Conservation (phyloP, 108 stramenopile species). For the Pseudonitzschia delicatissima region DNA sequence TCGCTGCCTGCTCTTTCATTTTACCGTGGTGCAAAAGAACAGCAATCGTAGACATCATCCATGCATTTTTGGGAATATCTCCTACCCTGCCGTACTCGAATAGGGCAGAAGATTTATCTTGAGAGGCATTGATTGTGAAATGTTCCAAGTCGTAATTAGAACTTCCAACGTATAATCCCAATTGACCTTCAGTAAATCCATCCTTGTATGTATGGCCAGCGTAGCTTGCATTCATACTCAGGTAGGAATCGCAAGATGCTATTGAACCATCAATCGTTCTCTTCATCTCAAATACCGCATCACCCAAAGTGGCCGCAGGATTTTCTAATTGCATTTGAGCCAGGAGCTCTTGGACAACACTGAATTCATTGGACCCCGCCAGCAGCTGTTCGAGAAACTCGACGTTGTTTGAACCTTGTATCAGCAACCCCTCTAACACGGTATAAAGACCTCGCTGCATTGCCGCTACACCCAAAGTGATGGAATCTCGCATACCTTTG, state of each 20-base stretch:
- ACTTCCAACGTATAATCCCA: background rate
- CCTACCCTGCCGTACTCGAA: background rate
- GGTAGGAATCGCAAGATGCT: background rate
- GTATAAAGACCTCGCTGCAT: background rate
- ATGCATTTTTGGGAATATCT: background rate
- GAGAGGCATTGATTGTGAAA: background rate
- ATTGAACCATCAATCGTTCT: background rate
- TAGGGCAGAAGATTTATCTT: background rate
- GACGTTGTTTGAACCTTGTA: background rate
- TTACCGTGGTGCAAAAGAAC: background rate
- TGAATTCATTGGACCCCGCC: background rate
- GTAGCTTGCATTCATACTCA: background rate
- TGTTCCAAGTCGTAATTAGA: background rate
- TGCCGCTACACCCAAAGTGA: background rate
- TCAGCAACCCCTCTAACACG: background rate
- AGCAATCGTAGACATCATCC: background rate
- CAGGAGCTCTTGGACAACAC: background rate
- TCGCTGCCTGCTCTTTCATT: background rate
- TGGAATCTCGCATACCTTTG: background rate
- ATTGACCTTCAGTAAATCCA: background rate
- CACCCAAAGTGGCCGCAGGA: background rate
- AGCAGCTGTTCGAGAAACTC: background rate
- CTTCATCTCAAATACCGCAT: background rate
- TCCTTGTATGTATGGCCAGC: background rate
- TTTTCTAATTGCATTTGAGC: background rate